Evolutionary conservation across 2,329 filamentous ascomycete species (phyloP).

Genomic region (Stachybotrys echinatus): DNA sequence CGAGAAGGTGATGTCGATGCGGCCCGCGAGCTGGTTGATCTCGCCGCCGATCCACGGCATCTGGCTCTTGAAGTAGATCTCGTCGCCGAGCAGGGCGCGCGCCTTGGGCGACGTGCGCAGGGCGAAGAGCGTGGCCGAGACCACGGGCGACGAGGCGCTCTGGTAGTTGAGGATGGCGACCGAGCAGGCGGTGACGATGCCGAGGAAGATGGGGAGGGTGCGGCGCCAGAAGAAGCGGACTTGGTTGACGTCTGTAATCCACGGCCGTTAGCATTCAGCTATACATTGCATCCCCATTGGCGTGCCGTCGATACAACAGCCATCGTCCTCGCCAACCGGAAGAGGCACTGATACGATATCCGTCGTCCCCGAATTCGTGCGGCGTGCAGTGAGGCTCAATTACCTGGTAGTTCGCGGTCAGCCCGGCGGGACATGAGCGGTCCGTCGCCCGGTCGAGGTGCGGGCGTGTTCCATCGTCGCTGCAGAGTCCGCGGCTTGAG

Average conservation of each 20-base stretch:
- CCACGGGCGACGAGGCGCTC: conserved; percentile 80
- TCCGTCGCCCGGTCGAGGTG: conserved; percentile 54
- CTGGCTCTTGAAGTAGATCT: conserved; percentile 73
- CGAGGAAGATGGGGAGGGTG: conserved; percentile 76
- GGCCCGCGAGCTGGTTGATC: conserved; percentile 90
- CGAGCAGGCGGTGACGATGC: conserved; percentile 63
- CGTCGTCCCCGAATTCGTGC: too few relatives aligned
- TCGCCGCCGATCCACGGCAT: conserved; percentile 81
- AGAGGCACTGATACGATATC: too few relatives aligned
- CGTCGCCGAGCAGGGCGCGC: conserved; percentile 75
- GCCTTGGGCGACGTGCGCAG: conserved; percentile 75
- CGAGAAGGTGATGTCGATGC: conserved; percentile 80
- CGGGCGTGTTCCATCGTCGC: conserved; percentile 45
- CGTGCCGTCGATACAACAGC: background rate
- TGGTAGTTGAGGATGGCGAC: conserved; percentile 99
- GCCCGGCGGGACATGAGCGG: conserved; percentile 60
- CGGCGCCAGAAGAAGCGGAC: conserved; percentile 57
- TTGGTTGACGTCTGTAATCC: conserved; percentile 31
- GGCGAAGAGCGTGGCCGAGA: conserved; percentile 87
- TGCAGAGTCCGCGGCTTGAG: conserved; percentile 21
- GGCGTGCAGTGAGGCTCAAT: background rate
- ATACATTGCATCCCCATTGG: background rate
- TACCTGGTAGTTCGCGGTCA: conserved; percentile 63
- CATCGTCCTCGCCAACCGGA: background rate
- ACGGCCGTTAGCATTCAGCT: conserved; percentile 6